A percentile compares a stretch with the other conserved stretches of the same genome.
Evolutionary conservation across 2,329 filamentous ascomycete genomes (phyloP).

Genomic region (Aspergillus unguis): DNA sequence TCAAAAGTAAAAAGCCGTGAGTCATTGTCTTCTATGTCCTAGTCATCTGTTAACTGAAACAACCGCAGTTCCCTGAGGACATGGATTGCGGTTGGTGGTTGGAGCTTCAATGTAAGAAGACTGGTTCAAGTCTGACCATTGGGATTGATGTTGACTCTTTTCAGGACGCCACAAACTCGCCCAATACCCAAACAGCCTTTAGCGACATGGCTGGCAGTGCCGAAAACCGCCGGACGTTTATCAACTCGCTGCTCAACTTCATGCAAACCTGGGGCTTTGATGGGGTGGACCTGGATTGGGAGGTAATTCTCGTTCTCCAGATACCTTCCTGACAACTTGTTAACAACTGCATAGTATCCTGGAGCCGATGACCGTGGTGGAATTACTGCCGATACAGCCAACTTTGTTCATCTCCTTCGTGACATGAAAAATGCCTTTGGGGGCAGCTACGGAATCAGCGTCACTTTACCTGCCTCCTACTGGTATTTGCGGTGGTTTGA

Average conservation of each 20-base stretch:
- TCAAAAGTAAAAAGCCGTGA: constrained; percentile 15
- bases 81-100: constrained; percentile 19
- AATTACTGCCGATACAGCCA: constrained; percentile 1
- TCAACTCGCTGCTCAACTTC: constrained; percentile 9
- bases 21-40: not conserved
- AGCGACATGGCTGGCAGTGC: constrained; percentile 13
- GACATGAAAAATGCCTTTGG: constrained; percentile 1
- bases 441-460: constrained; percentile 1
- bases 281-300: constrained; percentile 23
- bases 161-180: too few relatives aligned
- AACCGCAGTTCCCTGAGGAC: constrained; percentile 6
- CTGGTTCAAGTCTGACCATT: too few relatives aligned
- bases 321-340: not conserved
- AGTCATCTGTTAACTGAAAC: not conserved
- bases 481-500: constrained; percentile 13
- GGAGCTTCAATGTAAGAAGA: constrained; percentile 10
- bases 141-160: too few relatives aligned
- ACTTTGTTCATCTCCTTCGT: constrained; percentile 5
- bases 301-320: constrained; percentile 14
- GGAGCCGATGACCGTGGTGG: not conserved
- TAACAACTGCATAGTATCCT: not conserved
- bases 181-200: constrained; percentile 8
- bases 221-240: constrained; percentile 12
- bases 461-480: constrained; percentile 10
- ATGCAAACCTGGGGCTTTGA: constrained; percentile 20